phyloP scores from a whole-genome alignment of 805 yeast species.

The Candida ipomoeae region DNA sequence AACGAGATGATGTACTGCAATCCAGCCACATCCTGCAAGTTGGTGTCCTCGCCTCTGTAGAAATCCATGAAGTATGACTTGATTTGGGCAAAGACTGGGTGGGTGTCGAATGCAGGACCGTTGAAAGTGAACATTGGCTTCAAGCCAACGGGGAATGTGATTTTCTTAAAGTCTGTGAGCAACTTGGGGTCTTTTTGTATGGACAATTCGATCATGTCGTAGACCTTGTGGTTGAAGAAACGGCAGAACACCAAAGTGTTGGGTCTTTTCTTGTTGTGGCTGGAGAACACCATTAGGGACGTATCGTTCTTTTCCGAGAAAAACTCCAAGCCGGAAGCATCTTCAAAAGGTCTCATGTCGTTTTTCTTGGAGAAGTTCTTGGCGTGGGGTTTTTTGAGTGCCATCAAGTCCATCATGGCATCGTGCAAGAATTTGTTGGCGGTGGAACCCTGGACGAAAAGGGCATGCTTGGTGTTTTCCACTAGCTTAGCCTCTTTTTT shows the following conservation, averaged over 20 bases:
- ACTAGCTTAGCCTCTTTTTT: conserved; percentile 82
- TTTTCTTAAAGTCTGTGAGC: conserved; percentile 72
- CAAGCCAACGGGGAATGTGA: conserved; percentile 81
- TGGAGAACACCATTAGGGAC: conserved; percentile 74
- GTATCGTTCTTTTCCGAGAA: conserved; percentile 93
- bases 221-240: conserved; percentile 84
- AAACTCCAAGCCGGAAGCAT: conserved; percentile 77
- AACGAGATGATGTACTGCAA: conserved; percentile 85
- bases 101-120: conserved; percentile 86
- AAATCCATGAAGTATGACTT: conserved; percentile 89
- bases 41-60: conserved; percentile 79
- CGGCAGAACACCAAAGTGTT: conserved; percentile 84
- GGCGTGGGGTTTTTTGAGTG: conserved; percentile 85
- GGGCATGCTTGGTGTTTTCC: conserved; percentile 85
- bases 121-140: conserved; percentile 93
- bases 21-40: conserved; percentile 89
- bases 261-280: conserved; percentile 87
- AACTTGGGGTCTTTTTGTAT: conserved; percentile 63
- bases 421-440: conserved; percentile 79
- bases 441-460: conserved; percentile 87
- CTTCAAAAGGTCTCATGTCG: conserved; percentile 90
- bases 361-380: conserved; percentile 87
- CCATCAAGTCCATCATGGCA: conserved; percentile 81
- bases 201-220: conserved; percentile 90
- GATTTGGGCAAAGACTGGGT: conserved; percentile 79